Evolutionary conservation across 2,329 filamentous ascomycete species (phyloP), one percentile per base, ranked within the genome.

Genomic region (Pseudogymnoascus sp.): DNA sequence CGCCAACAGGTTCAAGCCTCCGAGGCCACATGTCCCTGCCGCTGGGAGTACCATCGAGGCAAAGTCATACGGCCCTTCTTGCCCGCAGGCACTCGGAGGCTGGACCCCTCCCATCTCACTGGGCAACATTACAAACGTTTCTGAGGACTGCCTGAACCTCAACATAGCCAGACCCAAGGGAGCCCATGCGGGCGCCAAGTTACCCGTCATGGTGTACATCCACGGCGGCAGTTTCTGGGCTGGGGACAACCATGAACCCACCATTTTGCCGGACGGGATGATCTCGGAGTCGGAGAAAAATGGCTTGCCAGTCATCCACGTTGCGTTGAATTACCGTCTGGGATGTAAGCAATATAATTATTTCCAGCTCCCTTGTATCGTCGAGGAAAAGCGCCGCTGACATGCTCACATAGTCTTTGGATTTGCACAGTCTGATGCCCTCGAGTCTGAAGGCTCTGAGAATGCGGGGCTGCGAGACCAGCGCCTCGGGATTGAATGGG

Each of bases 151-250:
- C 66, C 72, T 88, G 57, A 85, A 78, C 2, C 71, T 87, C 60
- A 79, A 77, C 57, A 77, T 88, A 4, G 76, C 81, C 34, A 77
- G 84, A 8, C 85, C 86, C 0, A 72, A 74, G 0, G 81, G 81
- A 7, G 82, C 78, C 2, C 76, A 74, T 20, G 69, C 79, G 0
- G 75, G 75, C 1, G 77, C 78, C 34, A 84, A 84, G 61, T 72
- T 88, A 1, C 85, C 86, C 0, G 85, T 89, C 1, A 72, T 88
- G 16, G 83, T 86, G 64, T 89, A 84, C 82, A 88, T 89, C 58
- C 88, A 79, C 66, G 86, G 86, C 0, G 86, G 86, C 43, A 73
- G 75, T 62, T 69, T 74, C 50, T 74, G 74, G 47, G 25, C 47
- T 1, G 47, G 47, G 9, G 47, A 54, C n/a, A 54, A 54, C 25